phyloP scores from a whole-genome alignment of 148 eudicot species.

The Polygonum maritimum region DNA sequence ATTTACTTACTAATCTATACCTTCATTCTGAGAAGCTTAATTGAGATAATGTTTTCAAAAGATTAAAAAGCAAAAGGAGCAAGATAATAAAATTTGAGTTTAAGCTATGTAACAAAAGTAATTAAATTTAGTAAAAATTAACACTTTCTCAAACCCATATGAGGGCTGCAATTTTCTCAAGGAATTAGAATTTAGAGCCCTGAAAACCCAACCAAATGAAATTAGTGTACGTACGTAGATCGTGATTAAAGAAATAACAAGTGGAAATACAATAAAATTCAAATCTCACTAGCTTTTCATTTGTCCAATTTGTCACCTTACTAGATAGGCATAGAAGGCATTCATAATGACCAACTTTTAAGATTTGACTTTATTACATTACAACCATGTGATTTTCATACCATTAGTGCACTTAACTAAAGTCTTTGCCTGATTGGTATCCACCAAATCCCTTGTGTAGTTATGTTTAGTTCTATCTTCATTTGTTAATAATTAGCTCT shows the following conservation, averaged over 20 bases:
- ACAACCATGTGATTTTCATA: slow-evolving; percentile 2
- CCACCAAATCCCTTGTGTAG: slow-evolving; percentile 6
- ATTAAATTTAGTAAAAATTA: too few relatives aligned
- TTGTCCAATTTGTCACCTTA: not conserved
- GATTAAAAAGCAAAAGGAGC: too few relatives aligned
- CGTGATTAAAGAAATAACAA: not conserved
- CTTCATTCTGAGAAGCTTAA: too few relatives aligned
- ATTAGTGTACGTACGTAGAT: too few relatives aligned
- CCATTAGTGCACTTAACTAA: not conserved
- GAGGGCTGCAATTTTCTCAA: too few relatives aligned
- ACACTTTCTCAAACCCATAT: too few relatives aligned
- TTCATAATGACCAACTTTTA: slow-evolving; percentile 2
- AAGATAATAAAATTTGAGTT: too few relatives aligned
- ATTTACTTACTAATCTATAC: too few relatives aligned
- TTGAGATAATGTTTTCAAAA: too few relatives aligned
- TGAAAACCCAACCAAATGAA: not conserved
- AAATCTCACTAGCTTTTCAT: not conserved
- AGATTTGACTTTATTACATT: slow-evolving; percentile 5
- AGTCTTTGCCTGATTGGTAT: not conserved
- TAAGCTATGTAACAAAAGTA: too few relatives aligned
- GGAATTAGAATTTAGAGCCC: too few relatives aligned
- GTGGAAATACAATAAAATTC: not conserved
- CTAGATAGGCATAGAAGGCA: not conserved
- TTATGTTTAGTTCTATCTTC: not conserved
- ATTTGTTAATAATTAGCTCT: slow-evolving; percentile 1